These are phyloP conservation scores for Dryas integrifolia DNA, from an alignment of 331 rosid species.

Conservation along the genomic window DNA sequence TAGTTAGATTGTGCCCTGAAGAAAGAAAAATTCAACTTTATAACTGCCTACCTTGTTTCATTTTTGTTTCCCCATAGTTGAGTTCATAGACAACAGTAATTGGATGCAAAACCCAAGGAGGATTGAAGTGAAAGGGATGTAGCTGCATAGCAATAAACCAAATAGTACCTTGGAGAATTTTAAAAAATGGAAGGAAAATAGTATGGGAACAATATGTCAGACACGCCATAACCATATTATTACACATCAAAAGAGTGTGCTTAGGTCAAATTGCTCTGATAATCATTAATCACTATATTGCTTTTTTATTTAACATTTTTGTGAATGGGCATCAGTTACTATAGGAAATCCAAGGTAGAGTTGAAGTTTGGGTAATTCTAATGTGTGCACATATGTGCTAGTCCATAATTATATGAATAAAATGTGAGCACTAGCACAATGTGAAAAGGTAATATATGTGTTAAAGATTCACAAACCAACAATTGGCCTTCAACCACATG, in stretches of 20 bases:
- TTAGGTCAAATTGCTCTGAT: neutral
- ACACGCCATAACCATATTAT: neutral
- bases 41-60: constrained; percentile 73
- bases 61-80: constrained; percentile 89
- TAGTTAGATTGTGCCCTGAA: too few species aligned
- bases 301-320: too few species aligned
- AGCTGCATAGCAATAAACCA: constrained; percentile 52
- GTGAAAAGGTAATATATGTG: neutral
- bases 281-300: too few species aligned
- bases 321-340: too few species aligned
- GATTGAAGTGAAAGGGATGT: constrained; percentile 66
- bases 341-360: too few species aligned
- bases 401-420: neutral
- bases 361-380: neutral
- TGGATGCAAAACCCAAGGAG: constrained; percentile 87
- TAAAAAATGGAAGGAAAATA: neutral
- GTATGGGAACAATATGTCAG: neutral
- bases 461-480: neutral
- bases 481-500: neutral
- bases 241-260: neutral
- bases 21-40: constrained; percentile 15
- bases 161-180: neutral
- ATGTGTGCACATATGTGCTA: neutral
- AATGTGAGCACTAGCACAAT: neutral
- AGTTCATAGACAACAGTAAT: constrained; percentile 69